Base-by-base conservation (phyloP, 768 basidiomycete species). In the Pleurotus platypus region DNA sequence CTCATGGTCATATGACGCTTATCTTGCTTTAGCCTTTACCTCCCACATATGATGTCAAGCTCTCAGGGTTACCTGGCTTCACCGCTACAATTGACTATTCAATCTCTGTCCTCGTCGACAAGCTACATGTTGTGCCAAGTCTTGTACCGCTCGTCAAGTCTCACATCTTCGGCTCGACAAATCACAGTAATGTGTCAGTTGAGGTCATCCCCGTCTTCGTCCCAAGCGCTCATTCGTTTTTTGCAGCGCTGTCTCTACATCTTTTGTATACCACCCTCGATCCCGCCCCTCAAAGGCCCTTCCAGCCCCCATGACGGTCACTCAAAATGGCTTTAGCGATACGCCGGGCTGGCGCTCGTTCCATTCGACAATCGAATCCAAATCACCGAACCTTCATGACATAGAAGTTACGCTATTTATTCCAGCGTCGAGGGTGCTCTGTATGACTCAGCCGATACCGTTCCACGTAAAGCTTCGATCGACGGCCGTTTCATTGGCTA, bases 51-150 rank as follows among this genome's bases (percentile, higher is more conserved):
- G 75, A 83, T 57, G 82, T 86, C 13, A 86, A 85, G 60, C 72
- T 91, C 15, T 79, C 81, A 11, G 89, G 89, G 2, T 67, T 90
- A 5, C 89, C 89, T 8, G 90, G 89, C 1, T 90, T 91, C 64
- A 73, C 75, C 13, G 87, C 89, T 12, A 78, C 69, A 5, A 82
- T 89, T 53, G 80, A 81, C 58, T 92, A 91, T 64, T 76, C 75
- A 24, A 76, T 90, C 7, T 78, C 73, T 53, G 84, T 77, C 0
- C 70, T 75, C 22, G 76, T 83, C 22, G 70, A 75, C 58, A 84
- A 82, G 62, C 78, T 77, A 40, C 70, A 69, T 56, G 69, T 70
- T 20, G 70, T 70, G n/a, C 76, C 73, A 30, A 67, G 58, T 58
- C 55, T 60, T n/a, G 64, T 75, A 12, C 30, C 30, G 30, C 30